Evolutionary conservation across 2,329 filamentous ascomycete genomes (phyloP).

Genomic region (Phialemonium atrogriseum): DNA sequence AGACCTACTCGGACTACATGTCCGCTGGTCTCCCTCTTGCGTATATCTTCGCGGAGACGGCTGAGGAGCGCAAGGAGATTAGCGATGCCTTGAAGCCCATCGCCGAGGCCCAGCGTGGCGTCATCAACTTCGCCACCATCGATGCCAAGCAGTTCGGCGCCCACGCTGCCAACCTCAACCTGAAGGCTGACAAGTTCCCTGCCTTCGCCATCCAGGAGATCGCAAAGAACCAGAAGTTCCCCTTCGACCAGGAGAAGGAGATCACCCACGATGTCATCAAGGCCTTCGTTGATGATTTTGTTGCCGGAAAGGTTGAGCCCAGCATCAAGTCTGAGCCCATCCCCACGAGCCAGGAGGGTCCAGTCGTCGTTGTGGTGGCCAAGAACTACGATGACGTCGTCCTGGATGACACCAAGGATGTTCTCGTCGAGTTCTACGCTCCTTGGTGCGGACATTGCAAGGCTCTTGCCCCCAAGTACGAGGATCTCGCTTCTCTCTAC

Average conservation of each 20-base stretch:
- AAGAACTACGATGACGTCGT: constrained; percentile 90
- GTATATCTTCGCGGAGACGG: constrained; percentile 93
- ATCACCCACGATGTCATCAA: constrained; percentile 64
- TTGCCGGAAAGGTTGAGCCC: constrained; percentile 80
- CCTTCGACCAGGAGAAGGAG: constrained; percentile 76
- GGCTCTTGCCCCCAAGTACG: constrained; percentile 92
- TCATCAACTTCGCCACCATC: constrained; percentile 96
- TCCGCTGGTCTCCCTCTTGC: constrained; percentile 82
- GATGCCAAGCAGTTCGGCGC: constrained; percentile 91
- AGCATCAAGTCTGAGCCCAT: constrained; percentile 98
- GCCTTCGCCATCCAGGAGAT: constrained; percentile 97
- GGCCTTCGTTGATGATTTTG: constrained; percentile 79
- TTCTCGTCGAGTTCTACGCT: constrained; percentile 96
- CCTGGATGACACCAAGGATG: constrained; percentile 90
- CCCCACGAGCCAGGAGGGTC: constrained; percentile 84
- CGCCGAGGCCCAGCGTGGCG: constrained; percentile 86
- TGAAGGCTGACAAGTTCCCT: constrained; percentile 90
- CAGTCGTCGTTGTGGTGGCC: constrained; percentile 82
- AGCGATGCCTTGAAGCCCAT: constrained; percentile 72
- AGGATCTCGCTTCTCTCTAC: constrained; percentile 77
- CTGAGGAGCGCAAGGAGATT: constrained; percentile 79
- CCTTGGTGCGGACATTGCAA: constrained; percentile 99
- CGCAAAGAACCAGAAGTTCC: constrained; percentile 94
- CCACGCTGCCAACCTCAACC: constrained; percentile 94
- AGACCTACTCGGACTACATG: constrained; percentile 96